Evolutionary conservation across 345 rosid genomes (phyloP), one percentile per base, ranked within the genome.

Genomic region (Cardamine occulta): DNA sequence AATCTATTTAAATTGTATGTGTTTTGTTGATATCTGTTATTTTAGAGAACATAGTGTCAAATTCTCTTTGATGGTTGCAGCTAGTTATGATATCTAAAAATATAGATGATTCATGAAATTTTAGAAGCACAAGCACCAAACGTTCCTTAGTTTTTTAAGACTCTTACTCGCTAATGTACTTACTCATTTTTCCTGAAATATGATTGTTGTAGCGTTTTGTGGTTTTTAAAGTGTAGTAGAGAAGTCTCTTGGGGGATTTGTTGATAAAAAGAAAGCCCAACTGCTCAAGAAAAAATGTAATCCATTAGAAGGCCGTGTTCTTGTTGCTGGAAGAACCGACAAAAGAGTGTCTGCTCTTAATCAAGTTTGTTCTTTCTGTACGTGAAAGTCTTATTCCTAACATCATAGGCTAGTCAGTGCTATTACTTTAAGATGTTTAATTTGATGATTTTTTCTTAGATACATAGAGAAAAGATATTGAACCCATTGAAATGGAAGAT

Each of bases 341-440:
- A 92, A 90, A 87, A 97, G 99, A 76, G 99, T 95, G 24, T 89
- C 98, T 55, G 98, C 98, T 49, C 84, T 92, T 84, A 80, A 72
- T 58, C 99, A 90, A 95, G 96, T 89, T 86, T 95, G 97, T 89
- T 89, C 98, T 67, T 95, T 95, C 82, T 89, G 98, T 94, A 86
- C 45, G 98, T 87, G 35, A 52, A 64, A 68, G 13, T 61, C 73
- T 45, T 18, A 2, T 66, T 29, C 37, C 63, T 34, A 19, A 29
- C 15, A 7, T 10, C 57, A n/a, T 66, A 80, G 48, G 12, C 31
- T 74, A n/a, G 18, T 48, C 59, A 29, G 21, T 10, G 0, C 17
- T 23, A 15, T 24, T 37, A 52, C 51, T 24, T 40, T 35, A 26
- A 62, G 60, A 26, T 54, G 62, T 45, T 19, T 59, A n/a, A 24